Evolutionary conservation across 2,329 filamentous ascomycete species (phyloP), one percentile per base, ranked within the genome.

Genomic region (Hortaea sp.): DNA sequence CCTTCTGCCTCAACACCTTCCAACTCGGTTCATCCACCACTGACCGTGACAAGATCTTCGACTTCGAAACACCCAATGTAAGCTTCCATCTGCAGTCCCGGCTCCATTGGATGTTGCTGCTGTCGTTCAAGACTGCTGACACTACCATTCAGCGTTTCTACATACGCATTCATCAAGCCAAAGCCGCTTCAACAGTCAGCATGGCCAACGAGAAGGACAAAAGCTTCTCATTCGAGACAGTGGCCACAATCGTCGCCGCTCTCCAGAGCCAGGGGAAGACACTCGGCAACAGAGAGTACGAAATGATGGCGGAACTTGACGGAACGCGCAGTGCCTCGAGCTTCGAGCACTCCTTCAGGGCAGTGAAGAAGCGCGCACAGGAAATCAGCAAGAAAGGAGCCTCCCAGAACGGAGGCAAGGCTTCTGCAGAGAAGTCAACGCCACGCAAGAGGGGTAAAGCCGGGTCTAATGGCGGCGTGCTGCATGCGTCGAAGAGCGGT

Each of bases 301-400:
- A 55, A n/a, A 44, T 63, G n/a, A 64, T 64, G 60, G 29, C 45
- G 1, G 35, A 40, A 4, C 42, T 61, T 7, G 57, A 60, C 40
- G 54, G 57, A 35, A 52, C 37, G 1, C 49, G 51, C 35, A 47
- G 43, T 27, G 34, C 49, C 5, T 45, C 47, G 9, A 44, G 40
- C 32, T 61, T 56, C 46, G 34, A 62, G 30, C 60, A 63, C 43
- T 39, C 49, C 32, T 62, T 64, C 44, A 58, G 60, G 29, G 42
- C 34, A 1, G 57, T 59, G 46, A 61, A 62, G 48, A 49, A 45
- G 7, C 49, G 56, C 9, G 61, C 57, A 27, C 51, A 53, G 10
- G 57, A 62, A 46, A 29, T 63, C 20, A 31, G 43, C 6, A 43
- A 38, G 7, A 27, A 53, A 39, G 20, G 20, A 20, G 38, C 42